Percentiles rank a stretch among this genome's conserved stretches.
phyloP scores from a whole-genome alignment of 495 filamentous ascomycete species.

The Penicillium cosmopolitanum region DNA sequence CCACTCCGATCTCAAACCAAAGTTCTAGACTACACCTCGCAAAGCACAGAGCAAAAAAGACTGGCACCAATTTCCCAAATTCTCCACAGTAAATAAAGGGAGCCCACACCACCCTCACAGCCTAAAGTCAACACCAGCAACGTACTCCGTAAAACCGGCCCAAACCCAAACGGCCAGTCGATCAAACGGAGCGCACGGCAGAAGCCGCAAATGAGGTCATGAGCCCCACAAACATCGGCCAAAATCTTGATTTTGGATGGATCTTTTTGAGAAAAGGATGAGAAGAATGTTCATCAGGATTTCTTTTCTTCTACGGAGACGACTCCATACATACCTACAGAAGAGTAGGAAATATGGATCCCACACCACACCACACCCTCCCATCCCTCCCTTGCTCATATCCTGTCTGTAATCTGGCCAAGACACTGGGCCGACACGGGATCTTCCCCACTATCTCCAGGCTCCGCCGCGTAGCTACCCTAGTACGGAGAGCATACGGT shows the following conservation, averaged over 20 bases:
- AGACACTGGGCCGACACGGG: background rate
- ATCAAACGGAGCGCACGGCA: slow-evolving; percentile 29
- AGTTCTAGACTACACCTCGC: background rate
- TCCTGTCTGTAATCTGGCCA: background rate
- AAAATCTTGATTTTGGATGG: slow-evolving; percentile 29
- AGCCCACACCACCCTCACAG: background rate
- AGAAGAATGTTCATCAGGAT: background rate
- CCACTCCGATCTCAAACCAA: background rate
- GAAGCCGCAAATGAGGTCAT: slow-evolving; percentile 35
- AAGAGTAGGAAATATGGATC: too few relatives aligned
- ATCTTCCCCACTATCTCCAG: background rate
- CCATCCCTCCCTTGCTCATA: background rate
- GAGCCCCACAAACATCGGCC: slow-evolving; percentile 14
- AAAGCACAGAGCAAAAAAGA: background rate
- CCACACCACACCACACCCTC: background rate
- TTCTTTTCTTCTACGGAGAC: too few relatives aligned
- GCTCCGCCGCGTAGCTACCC: too few relatives aligned
- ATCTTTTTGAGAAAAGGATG: background rate
- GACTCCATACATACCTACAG: too few relatives aligned
- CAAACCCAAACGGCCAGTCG: slow-evolving; percentile 16
- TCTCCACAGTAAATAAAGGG: background rate
- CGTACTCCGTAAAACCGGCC: slow-evolving; percentile 3
- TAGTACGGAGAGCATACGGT: background rate
- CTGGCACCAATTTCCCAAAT: background rate
- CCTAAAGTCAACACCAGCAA: slow-evolving; percentile 1